Evolutionary conservation across 2,329 filamentous ascomycete species (phyloP).

Genomic region (Hymenoscyphus scutula): DNA sequence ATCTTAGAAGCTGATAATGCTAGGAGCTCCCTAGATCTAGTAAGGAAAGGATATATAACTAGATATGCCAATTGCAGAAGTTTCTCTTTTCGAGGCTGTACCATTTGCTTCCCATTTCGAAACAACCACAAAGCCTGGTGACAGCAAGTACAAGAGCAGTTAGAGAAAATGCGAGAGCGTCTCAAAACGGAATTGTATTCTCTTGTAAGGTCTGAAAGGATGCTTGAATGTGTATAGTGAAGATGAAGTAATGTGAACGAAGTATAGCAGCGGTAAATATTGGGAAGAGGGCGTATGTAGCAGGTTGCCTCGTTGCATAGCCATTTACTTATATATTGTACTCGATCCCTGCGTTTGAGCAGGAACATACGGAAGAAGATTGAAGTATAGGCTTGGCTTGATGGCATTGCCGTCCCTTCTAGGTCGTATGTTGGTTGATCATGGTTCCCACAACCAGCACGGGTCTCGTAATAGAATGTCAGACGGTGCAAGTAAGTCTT

Average conservation of each 20-base stretch:
- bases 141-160: conserved; percentile 7
- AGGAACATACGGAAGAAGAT: too few relatives aligned
- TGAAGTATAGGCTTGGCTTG: too few relatives aligned
- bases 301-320: neutral
- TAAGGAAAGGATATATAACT: conserved; percentile 2
- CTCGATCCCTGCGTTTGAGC: too few relatives aligned
- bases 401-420: too few relatives aligned
- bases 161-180: conserved; percentile 3
- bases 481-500: too few relatives aligned
- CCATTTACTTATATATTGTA: neutral
- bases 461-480: too few relatives aligned
- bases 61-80: neutral
- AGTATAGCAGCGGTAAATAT: neutral
- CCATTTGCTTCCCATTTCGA: neutral
- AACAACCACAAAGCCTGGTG: neutral
- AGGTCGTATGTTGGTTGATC: too few relatives aligned
- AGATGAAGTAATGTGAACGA: neutral
- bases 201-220: conserved; percentile 1
- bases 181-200: neutral
- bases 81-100: conserved; percentile 1
- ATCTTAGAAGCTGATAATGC: neutral
- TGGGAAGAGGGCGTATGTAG: neutral
- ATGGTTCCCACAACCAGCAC: too few relatives aligned
- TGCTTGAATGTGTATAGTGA: neutral
- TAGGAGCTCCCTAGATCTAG: conserved; percentile 1